Evolutionary conservation across 169 alveolate species (phyloP).

Genomic region (Eimeria falciformis): DNA sequence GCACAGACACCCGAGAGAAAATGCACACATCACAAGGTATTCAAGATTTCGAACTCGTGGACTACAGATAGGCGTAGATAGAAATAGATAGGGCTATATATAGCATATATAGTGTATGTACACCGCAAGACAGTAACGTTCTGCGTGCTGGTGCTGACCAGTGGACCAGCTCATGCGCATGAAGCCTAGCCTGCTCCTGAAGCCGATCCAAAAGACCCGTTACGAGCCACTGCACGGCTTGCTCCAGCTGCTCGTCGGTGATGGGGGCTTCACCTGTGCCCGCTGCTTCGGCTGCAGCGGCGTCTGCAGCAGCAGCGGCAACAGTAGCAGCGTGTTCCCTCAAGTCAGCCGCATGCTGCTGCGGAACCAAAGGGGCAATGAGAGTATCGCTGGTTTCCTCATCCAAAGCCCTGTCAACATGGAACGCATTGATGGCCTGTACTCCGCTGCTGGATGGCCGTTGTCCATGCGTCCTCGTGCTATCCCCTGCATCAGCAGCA

Average conservation of each 20-base stretch:
- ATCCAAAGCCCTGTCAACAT: no score
- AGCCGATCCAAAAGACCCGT: conserved; percentile 45
- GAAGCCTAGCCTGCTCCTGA: conserved; percentile 27
- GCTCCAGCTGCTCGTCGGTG: conserved; percentile 65
- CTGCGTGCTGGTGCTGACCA: conserved; percentile 5
- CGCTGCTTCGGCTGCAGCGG: conserved; percentile 28
- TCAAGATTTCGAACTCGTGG: background rate
- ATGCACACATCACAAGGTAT: background rate
- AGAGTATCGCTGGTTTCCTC: no score
- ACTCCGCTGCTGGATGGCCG: no score
- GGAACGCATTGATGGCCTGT: no score
- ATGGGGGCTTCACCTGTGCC: conserved; percentile 24
- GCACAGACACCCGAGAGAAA: conserved; percentile 5
- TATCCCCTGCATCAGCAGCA: background rate
- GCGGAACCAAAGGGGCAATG: no score
- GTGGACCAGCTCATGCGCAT: conserved; percentile 34
- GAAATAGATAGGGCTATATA: no score
- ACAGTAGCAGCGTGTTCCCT: background rate
- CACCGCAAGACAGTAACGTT: background rate
- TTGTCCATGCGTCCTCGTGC: no score
- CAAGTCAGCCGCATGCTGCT: no score
- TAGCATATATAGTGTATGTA: no score
- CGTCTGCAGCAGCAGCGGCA: background rate
- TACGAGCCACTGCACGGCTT: conserved; percentile 60
- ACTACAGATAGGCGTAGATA: background rate